Evolutionary conservation across 169 alveolate genomes (phyloP).

Genomic region (Plasmodium sp.): DNA sequence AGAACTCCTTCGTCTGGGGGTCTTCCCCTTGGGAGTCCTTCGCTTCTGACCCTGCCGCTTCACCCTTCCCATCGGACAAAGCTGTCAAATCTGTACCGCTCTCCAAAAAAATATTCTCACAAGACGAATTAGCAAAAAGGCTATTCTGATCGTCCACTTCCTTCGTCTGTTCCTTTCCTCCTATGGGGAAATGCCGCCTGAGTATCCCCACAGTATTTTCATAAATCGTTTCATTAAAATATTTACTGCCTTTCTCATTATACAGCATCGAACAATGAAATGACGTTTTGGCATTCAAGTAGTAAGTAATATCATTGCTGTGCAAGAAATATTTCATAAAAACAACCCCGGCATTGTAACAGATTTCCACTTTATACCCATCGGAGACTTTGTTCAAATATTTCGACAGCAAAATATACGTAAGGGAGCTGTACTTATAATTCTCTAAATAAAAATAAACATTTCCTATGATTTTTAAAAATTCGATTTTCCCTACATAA

Average conservation of each 20-base stretch:
- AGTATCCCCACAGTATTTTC: conserved; percentile 11
- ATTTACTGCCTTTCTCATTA: conserved; percentile 28
- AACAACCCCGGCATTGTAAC: conserved; percentile 49
- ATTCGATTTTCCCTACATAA: conserved; percentile 20
- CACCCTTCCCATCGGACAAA: not conserved
- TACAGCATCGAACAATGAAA: conserved; percentile 37
- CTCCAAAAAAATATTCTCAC: not conserved
- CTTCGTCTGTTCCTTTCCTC: not conserved
- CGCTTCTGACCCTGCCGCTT: too few relatives aligned
- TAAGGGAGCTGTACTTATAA: conserved; percentile 44
- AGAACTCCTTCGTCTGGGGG: not conserved
- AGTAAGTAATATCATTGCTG: conserved; percentile 23
- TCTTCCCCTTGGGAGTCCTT: not conserved
- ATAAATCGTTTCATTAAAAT: conserved; percentile 21
- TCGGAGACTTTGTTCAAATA: conserved; percentile 24
- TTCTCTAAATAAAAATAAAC: conserved; percentile 37
- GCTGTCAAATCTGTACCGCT: not conserved
- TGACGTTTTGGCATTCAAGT: conserved; percentile 33
- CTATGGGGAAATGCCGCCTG: conserved; percentile 15
- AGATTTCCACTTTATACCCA: conserved; percentile 37
- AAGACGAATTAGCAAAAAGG: not conserved
- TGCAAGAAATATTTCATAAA: conserved; percentile 47
- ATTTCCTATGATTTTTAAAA: conserved; percentile 55
- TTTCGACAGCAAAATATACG: conserved; percentile 51
- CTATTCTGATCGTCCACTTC: not conserved